phyloP scores from a whole-genome alignment of 139 green algal genomes.

The Microglena sp. region DNA sequence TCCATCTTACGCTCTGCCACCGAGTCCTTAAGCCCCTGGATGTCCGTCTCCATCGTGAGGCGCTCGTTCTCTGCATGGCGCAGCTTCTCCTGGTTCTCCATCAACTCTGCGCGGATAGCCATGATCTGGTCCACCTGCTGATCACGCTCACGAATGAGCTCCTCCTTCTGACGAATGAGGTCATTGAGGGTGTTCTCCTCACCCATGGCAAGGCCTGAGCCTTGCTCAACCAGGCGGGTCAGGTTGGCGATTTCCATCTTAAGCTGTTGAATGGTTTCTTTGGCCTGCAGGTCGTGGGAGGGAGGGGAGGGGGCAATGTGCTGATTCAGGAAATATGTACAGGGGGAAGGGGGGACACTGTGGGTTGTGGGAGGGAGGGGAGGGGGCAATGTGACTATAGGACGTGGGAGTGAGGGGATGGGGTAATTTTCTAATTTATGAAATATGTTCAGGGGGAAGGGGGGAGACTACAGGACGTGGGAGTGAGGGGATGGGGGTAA shows the following conservation, averaged over 20 bases:
- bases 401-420: too few species aligned
- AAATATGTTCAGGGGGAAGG: too few species aligned
- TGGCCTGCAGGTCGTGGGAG: too few species aligned
- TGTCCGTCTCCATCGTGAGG: slow-evolving; percentile 52
- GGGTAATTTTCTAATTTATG: too few species aligned
- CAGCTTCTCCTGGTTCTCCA: slow-evolving; percentile 62
- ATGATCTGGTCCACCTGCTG: slow-evolving; percentile 72
- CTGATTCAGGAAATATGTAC: too few species aligned
- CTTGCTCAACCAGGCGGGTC: slow-evolving; percentile 68
- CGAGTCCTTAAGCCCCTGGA: slow-evolving; percentile 6
- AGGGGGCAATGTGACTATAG: too few species aligned
- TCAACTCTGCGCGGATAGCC: slow-evolving; percentile 49
- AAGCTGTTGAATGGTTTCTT: slow-evolving; percentile 72
- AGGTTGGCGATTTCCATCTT: slow-evolving; percentile 83
- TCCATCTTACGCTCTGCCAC: slow-evolving; percentile 56
- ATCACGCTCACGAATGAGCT: slow-evolving; percentile 65
- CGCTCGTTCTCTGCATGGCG: slow-evolving; percentile 53
- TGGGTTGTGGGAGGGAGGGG: too few species aligned
- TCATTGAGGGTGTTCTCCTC: slow-evolving; percentile 74
- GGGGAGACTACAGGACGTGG: too few species aligned
- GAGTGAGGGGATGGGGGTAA: too few species aligned
- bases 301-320: too few species aligned
- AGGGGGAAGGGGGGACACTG: too few species aligned
- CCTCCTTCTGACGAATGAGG: slow-evolving; percentile 70
- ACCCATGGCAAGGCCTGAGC: slow-evolving; percentile 57